Conservation (phyloP, 2,329 filamentous ascomycete genomes). For the Cladophialophora psammophila region DNA sequence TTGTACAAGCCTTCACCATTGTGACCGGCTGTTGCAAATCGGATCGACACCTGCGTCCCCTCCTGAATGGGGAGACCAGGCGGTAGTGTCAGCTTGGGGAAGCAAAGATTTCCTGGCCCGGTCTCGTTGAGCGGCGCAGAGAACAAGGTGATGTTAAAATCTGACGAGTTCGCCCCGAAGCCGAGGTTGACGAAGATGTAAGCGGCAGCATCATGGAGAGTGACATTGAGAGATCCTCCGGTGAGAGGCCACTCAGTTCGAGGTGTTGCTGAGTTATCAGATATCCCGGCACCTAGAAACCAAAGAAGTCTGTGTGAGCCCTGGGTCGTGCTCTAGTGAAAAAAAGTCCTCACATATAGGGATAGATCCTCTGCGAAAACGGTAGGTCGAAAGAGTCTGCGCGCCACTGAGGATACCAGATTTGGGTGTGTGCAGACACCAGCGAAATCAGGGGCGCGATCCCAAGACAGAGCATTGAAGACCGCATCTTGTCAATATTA, state of each 20-base stretch:
- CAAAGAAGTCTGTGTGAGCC: not conserved
- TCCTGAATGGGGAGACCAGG: not conserved
- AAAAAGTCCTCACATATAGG: not conserved
- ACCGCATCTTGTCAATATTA: not conserved
- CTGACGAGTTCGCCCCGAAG: not conserved
- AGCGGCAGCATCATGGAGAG: slow-evolving; percentile 3
- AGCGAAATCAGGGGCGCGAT: not conserved
- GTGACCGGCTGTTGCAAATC: not conserved
- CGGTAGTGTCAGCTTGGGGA: not conserved
- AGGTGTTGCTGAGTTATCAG: not conserved
- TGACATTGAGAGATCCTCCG: slow-evolving; percentile 2
- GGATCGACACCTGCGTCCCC: not conserved
- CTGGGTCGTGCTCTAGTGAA: too few species aligned
- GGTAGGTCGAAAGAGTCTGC: slow-evolving; percentile 2
- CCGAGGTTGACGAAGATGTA: slow-evolving; percentile 5
- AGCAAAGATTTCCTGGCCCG: not conserved
- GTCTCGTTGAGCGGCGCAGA: slow-evolving; percentile 2
- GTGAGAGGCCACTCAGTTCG: slow-evolving; percentile 1
- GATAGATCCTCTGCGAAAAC: not conserved
- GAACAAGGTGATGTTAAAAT: not conserved
- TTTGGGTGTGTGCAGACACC: slow-evolving; percentile 5
- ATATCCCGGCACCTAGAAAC: not conserved
- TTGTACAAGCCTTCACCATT: slow-evolving; percentile 5
- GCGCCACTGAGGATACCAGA: slow-evolving; percentile 1
- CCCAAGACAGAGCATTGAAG: not conserved